These are phyloP conservation scores for Sinapis alba DNA, from an alignment of 441 rosid genomes.

Conservation along the genomic window DNA sequence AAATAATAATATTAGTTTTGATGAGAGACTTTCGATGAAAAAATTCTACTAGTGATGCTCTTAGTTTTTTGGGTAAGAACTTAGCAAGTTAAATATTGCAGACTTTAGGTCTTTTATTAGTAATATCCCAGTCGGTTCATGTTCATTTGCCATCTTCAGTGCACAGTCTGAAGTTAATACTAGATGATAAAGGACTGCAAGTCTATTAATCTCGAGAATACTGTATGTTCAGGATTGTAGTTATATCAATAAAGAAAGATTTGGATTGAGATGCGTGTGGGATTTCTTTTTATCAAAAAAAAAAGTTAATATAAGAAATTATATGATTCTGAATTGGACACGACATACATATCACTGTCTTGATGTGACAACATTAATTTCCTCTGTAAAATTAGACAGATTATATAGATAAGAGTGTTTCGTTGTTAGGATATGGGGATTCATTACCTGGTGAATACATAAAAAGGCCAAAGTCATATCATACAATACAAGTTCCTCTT, in stretches of 20 bases:
- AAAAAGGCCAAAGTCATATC: conserved; percentile 38
- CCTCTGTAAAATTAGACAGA: conserved; percentile 2
- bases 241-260: conserved; percentile 29
- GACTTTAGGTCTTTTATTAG: not conserved
- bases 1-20: too few species aligned
- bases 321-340: conserved; percentile 42
- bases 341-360: conserved; percentile 37
- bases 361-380: conserved; percentile 35
- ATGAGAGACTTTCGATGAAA: too few species aligned
- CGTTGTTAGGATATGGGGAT: conserved; percentile 32
- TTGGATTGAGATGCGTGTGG: conserved; percentile 40
- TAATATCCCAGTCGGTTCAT: not conserved
- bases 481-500: conserved; percentile 37
- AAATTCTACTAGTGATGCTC: too few species aligned
- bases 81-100: not conserved
- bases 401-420: conserved; percentile 13
- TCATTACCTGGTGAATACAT: conserved; percentile 35
- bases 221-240: conserved; percentile 32
- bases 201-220: conserved; percentile 15
- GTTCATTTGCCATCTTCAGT: not conserved
- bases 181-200: conserved; percentile 21
- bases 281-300: conserved; percentile 25
- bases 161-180: not conserved
- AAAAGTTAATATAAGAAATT: conserved; percentile 21
- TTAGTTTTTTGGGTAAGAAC: not conserved